Evolutionary conservation across 768 basidiomycete species (phyloP).

Genomic region (Dictyophora rubrovolvata): DNA sequence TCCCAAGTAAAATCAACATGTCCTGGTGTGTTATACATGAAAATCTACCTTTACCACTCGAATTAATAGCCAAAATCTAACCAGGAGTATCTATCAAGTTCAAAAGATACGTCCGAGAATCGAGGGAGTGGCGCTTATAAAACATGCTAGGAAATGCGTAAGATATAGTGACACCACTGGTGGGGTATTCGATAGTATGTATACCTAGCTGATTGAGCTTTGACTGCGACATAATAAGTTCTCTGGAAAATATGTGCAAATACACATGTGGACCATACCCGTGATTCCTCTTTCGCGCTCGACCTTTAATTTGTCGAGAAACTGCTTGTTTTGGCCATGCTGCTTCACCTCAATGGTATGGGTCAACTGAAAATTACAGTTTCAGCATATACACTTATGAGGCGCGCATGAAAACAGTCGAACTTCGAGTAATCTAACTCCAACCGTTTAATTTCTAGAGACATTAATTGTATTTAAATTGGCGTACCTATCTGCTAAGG

Average conservation of each 20-base stretch:
- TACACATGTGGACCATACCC: constrained; percentile 33
- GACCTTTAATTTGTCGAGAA: constrained; percentile 90
- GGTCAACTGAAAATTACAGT: constrained; percentile 50
- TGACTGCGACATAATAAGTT: constrained; percentile 41
- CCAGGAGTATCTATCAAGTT: constrained; percentile 95
- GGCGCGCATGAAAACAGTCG: constrained; percentile 1
- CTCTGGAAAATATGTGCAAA: not conserved
- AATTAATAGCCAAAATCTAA: not conserved
- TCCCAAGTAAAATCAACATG: constrained; percentile 99
- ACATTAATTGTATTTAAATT: not conserved
- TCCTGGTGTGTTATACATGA: constrained; percentile 36
- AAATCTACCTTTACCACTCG: not conserved
- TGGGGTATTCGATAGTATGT: not conserved
- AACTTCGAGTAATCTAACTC: constrained; percentile 65
- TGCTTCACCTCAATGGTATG: constrained; percentile 68
- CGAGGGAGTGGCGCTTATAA: constrained; percentile 29
- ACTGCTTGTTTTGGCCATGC: constrained; percentile 67
- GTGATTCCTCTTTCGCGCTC: constrained; percentile 96
- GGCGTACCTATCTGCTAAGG: constrained; percentile 73
- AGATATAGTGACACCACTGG: not conserved
- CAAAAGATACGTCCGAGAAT: constrained; percentile 56
- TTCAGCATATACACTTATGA: constrained; percentile 10
- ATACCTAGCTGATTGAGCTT: constrained; percentile 89
- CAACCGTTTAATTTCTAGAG: not conserved
- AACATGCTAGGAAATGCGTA: constrained; percentile 54